Conservation (phyloP, 768 basidiomycete species). For the Tulasnella sp. region DNA sequence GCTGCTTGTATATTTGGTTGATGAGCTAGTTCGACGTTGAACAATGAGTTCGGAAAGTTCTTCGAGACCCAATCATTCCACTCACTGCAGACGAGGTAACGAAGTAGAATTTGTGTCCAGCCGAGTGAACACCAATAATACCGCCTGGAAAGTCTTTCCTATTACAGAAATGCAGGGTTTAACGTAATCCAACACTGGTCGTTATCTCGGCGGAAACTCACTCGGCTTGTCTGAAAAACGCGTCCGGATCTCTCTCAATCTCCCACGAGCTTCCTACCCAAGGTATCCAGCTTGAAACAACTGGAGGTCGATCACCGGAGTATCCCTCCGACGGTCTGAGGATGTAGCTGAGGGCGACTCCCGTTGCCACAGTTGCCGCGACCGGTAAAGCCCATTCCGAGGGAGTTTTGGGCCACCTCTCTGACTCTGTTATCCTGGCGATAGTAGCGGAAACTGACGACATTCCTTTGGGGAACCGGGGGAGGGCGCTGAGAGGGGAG, state of each 20-base stretch:
- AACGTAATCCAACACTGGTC: not conserved
- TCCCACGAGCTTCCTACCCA: conserved; percentile 18
- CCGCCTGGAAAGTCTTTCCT: conserved; percentile 25
- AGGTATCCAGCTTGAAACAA: conserved; percentile 27
- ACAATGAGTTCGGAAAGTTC: not conserved
- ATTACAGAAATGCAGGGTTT: not conserved
- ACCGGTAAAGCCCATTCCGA: conserved; percentile 27
- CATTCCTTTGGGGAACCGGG: not conserved
- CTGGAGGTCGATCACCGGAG: conserved; percentile 16
- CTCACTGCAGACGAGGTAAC: conserved; percentile 5
- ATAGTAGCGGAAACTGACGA: conserved; percentile 29
- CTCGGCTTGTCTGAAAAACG: conserved; percentile 26
- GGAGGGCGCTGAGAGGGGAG: not conserved
- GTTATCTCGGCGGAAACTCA: not conserved
- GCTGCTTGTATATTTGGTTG: conserved; percentile 32
- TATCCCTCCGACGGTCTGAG: not conserved
- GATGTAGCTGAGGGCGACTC: not conserved
- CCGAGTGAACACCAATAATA: conserved; percentile 27
- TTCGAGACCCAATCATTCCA: not conserved
- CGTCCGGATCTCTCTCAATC: conserved; percentile 30
- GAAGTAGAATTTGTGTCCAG: conserved; percentile 27
- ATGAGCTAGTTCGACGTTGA: conserved; percentile 1
- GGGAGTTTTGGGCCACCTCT: conserved; percentile 18
- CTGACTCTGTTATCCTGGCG: conserved; percentile 3
- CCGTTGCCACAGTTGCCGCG: not conserved